A percentile compares a stretch with the other conserved stretches of the same genome.
Conservation (phyloP, 2,329 filamentous ascomycete species). For the Claviceps sorghi region DNA sequence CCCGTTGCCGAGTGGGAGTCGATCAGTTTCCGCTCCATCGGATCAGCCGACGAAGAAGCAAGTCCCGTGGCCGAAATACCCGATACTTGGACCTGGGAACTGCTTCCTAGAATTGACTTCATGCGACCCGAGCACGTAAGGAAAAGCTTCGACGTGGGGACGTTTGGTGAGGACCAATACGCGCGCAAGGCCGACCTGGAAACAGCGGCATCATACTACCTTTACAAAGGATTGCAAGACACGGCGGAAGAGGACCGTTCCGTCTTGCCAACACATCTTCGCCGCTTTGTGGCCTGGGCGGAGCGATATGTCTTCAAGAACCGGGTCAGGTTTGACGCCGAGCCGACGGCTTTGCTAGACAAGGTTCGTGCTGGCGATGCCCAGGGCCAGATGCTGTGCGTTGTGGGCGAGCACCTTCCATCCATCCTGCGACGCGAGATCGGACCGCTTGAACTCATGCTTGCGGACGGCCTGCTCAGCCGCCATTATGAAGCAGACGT, state of each 20-base stretch:
- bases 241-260: constrained; percentile 9
- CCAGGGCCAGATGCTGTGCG: constrained; percentile 12
- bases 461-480: constrained; percentile 14
- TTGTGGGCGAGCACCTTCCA: constrained; percentile 11
- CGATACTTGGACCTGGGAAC: constrained; percentile 12
- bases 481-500: constrained; percentile 6
- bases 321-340: constrained; percentile 3
- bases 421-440: constrained; percentile 12
- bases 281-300: constrained; percentile 10
- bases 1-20: constrained; percentile 14
- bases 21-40: constrained; percentile 5
- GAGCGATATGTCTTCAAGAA: constrained; percentile 1
- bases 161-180: constrained; percentile 12
- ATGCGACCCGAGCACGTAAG: constrained; percentile 10
- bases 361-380: constrained; percentile 2
- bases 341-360: neutral
- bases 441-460: constrained; percentile 15
- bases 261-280: constrained; percentile 11
- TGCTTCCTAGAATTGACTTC: constrained; percentile 10
- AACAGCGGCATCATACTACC: constrained; percentile 10
- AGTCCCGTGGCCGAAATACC: constrained; percentile 9
- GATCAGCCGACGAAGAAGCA: constrained; percentile 3
- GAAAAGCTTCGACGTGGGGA: constrained; percentile 13
- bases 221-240: constrained; percentile 10
- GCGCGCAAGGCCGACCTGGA: constrained; percentile 9